phyloP scores from a whole-genome alignment of 768 basidiomycete species.

The Kwoniella sp. region DNA sequence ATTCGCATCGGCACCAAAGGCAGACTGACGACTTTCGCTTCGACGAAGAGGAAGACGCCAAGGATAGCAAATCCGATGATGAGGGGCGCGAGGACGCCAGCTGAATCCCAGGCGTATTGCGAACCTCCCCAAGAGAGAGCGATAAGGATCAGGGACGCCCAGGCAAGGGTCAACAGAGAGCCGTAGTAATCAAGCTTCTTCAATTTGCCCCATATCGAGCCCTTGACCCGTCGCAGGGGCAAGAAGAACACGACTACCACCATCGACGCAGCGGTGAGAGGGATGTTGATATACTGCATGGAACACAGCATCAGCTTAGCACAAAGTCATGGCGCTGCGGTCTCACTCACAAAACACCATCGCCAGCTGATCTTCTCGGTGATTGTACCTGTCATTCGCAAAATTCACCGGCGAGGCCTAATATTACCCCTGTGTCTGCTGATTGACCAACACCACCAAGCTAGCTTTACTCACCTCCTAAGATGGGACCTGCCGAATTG shows the following conservation, averaged over 20 bases:
- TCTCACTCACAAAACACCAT: slow-evolving; percentile 65
- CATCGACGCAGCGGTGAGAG: slow-evolving; percentile 63
- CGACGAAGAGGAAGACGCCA: slow-evolving; percentile 68
- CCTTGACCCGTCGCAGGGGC: slow-evolving; percentile 70
- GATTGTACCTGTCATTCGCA: slow-evolving; percentile 43
- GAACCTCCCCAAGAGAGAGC: slow-evolving; percentile 78
- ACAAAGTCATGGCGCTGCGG: not conserved
- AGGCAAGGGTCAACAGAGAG: slow-evolving; percentile 64
- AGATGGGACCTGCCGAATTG: slow-evolving; percentile 68
- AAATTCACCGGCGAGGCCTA: too few species aligned
- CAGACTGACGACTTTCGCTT: slow-evolving; percentile 70
- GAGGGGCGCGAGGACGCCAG: slow-evolving; percentile 66
- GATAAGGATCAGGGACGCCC: slow-evolving; percentile 67
- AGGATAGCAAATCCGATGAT: slow-evolving; percentile 64
- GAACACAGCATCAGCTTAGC: slow-evolving; percentile 12
- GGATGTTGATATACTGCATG: slow-evolving; percentile 66
- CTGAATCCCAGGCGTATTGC: slow-evolving; percentile 71
- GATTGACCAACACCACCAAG: too few species aligned
- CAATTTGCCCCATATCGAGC: slow-evolving; percentile 67
- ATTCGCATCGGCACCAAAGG: slow-evolving; percentile 77
- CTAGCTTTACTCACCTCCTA: slow-evolving; percentile 63
- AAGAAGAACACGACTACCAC: slow-evolving; percentile 66
- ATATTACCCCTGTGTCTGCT: too few species aligned
- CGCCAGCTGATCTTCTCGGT: slow-evolving; percentile 68
- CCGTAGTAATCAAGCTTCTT: slow-evolving; percentile 69